Evolutionary conservation across 2,329 filamentous ascomycete genomes (phyloP), one percentile per base, ranked within the genome.

Genomic region (Colletotrichum tabaci): DNA sequence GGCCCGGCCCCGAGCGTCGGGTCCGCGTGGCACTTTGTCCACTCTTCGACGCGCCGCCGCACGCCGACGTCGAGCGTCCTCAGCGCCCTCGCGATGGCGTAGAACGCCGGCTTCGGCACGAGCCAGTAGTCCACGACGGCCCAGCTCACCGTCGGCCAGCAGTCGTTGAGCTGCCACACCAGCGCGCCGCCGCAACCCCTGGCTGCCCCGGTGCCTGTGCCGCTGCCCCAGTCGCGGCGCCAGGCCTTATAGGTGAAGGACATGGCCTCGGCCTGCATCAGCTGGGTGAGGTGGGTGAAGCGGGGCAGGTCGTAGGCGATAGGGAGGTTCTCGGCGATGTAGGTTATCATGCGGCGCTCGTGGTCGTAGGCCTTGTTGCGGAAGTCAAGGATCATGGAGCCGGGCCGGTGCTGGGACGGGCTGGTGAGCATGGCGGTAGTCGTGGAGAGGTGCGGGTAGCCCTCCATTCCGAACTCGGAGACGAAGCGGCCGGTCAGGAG

Each of bases 311-410:
- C 85, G 67, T 92, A 87, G 52, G 82, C 80, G 15, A 73, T 30
- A 16, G 42, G 87, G 77, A 95, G 90, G 82, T 95, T 96, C 77
- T 95, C 93, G 15, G 91, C 89, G 2, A 95, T 83, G 77, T 96
- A 96, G 0, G 91, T 90, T 15, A 92, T 91, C 71, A 95, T 90
- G 49, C 93, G 87, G 46, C 93, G 87, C 79, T 95, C 92, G 77
- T 95, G 92, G 0, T 93, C 93, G 74, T 91, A 90, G 9, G 92
- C 93, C 81, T 96, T 96, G 82, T 96, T 96, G 82, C 95, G 93
- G 77, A 94, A 95, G 77, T 95, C 93, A 57, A 95, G 85, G 69
- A 91, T 91, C 71, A 90, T 90, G 4, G 92, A 94, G 74, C 94
- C 92, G 0, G 93, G 90, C 42, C 87, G 85, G 21, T 88, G 84